Evolutionary conservation across 2,329 filamentous ascomycete species (phyloP), one percentile per base, ranked within the genome.

Genomic region (Coleophoma cylindrospora): DNA sequence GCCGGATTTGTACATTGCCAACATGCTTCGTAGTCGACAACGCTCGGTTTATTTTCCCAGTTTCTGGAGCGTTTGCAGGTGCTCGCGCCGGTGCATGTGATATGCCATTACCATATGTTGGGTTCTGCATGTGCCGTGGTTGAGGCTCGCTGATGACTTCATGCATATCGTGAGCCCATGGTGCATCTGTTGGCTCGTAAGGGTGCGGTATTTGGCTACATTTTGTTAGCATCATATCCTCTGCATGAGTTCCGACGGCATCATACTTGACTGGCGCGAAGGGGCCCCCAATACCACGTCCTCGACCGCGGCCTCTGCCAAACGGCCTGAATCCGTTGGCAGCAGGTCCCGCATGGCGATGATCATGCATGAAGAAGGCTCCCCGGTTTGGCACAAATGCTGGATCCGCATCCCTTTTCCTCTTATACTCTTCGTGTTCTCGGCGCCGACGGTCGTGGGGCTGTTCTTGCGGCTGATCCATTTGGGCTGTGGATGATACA

Each of bases 291-390:
- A 79, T 78, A 61, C 69, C 81, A 61, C 68, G 68, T 45, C 83
- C 89, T 68, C 81, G 75, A 57, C 82, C 77, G 54, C 79, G 73
- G 36, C 82, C 84, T 68, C 85, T 78, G 33, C 80, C 80, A 66
- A 85, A 87, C 12, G 84, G 81, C 50, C 87, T 78, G 68, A 92
- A 90, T 48, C 87, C 87, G 68, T 91, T 92, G 48, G 84, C 80
- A 57, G 84, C 82, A 41, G 85, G 80, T n/a, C 86, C 86, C 50
- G 87, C 81, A 60, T 89, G 85, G 54, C 90, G 82, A 63, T 94
- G 89, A 66, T 97, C 94, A 68, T 97, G 92, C 82, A 97, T 91
- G 73, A 96, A 97, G 75, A 97, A 97, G 54, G 89, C 86, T 52
- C 94, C 94, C 57, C 92, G 79, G 64, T 95, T 96, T 48, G 94